Evolutionary conservation across 371 early-diverging fungal species (phyloP).

Genomic region (Capniomyces stellatus): DNA sequence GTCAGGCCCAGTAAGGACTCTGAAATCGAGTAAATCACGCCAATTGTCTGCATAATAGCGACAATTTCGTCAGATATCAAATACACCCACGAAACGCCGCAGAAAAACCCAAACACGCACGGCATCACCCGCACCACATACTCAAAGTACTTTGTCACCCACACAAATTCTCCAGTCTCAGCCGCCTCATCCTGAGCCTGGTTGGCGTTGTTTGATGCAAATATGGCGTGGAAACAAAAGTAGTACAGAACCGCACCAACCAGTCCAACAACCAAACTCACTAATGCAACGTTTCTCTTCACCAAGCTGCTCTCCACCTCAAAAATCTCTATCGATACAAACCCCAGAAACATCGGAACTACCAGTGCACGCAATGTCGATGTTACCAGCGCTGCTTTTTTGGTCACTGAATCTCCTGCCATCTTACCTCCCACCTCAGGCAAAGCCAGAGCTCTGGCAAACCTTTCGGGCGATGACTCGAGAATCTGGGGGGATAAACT

Average conservation of each 20-base stretch:
- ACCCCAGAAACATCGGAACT: neutral
- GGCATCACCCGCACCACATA: constrained; percentile 22
- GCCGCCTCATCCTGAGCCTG: too few species aligned
- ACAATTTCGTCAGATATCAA: constrained; percentile 71
- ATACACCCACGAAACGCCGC: constrained; percentile 60
- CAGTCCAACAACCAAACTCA: neutral
- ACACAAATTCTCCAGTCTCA: neutral
- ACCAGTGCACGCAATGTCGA: neutral
- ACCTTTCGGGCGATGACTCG: too few species aligned
- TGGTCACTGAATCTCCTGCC: neutral
- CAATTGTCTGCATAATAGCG: constrained; percentile 54
- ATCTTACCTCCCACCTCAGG: too few species aligned
- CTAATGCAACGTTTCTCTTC: neutral
- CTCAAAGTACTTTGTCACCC: neutral
- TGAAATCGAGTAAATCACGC: constrained; percentile 49
- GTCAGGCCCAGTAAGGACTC: constrained; percentile 70
- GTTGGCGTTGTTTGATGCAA: neutral
- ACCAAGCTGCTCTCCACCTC: neutral
- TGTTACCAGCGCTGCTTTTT: neutral
- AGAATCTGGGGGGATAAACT: too few species aligned
- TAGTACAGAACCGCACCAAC: neutral
- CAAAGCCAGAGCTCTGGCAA: neutral
- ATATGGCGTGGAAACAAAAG: neutral
- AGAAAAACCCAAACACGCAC: constrained; percentile 45
- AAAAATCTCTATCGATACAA: neutral